Evolutionary conservation across 305 asterid genomes (phyloP).

Genomic region (Coffea humblotiana): DNA sequence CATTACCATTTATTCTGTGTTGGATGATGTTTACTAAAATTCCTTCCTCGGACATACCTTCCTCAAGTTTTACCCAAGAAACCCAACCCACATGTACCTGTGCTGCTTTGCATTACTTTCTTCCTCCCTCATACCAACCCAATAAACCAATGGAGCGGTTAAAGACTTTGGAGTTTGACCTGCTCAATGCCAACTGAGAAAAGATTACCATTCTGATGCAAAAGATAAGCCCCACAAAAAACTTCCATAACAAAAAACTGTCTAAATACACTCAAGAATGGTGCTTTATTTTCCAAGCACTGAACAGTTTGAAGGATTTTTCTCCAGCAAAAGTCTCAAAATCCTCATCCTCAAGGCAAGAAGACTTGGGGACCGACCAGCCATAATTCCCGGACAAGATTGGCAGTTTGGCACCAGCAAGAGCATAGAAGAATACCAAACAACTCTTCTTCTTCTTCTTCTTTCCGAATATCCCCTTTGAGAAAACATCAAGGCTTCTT

Average conservation of each 20-base stretch:
- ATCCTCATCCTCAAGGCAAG: constrained; percentile 2
- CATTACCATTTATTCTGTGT: no score
- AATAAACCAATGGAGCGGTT: constrained; percentile 7
- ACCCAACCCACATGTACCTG: background rate
- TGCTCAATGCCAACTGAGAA: constrained; percentile 11
- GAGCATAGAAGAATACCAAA: constrained; percentile 22
- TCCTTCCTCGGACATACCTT: constrained; percentile 15
- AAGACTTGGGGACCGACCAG: constrained; percentile 1
- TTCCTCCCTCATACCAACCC: background rate
- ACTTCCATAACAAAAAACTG: background rate
- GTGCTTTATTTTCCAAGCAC: constrained; percentile 24
- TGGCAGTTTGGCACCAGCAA: background rate
- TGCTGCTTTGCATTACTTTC: background rate
- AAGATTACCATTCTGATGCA: background rate
- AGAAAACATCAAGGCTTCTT: constrained; percentile 45
- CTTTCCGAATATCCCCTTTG: constrained; percentile 27
- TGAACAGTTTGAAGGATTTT: background rate
- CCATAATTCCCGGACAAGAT: background rate
- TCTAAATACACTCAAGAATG: constrained; percentile 19
- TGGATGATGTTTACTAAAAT: background rate
- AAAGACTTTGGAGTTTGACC: constrained; percentile 10
- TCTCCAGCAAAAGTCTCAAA: background rate
- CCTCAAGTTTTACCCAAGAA: constrained; percentile 7
- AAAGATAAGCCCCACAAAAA: background rate
- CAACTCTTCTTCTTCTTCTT: background rate